Evolutionary conservation across 805 yeast genomes (phyloP), one percentile per base, ranked within the genome.

Genomic region (Diddensiella caesifluorescens): DNA sequence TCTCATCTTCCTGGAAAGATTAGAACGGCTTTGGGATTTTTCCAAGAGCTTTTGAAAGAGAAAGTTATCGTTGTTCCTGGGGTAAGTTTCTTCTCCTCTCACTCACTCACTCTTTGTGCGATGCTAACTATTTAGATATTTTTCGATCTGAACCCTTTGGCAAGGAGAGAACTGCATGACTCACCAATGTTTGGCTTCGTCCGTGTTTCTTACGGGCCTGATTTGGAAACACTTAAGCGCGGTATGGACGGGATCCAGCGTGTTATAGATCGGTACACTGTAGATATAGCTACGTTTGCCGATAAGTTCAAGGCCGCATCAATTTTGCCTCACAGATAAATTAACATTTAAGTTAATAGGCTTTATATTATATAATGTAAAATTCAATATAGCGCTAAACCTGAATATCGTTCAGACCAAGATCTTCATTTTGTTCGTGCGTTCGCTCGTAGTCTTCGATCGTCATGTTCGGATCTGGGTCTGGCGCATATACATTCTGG

Each of bases 401-500:
- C 27, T 51, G 47, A 59, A 68, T 67, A 39, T 69, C 70, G 43
- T 54, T 61, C 58, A 92, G 69, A 18, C 99, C 99, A 50, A 92
- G 73, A 32, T 83, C 90, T 59, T 92, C 98, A 60, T 92, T 88
- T 64, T 89, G 94, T 56, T 86, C 83, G 30, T 71, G 68, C 2
- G 95, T 80, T 70, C 99, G 83, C 52, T 87, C 95, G 53, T 77
- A 86, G 44, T 92, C 96, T 65, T 83, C 95, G 47, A 84, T 76
- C 31, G 62, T 71, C 97, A 92, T 92, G 61, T 90, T 86, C 51
- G 99, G 99, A 66, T 92, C 99, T 31, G 77, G 76, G 65, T 92
- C 99, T 21, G 99, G 99, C 26, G 99, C 99, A 59, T 89, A 92
- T n/a, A 90, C 92, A 60, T 92, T 92, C 66, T 92, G 99, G 49